Evolutionary conservation across 768 basidiomycete species (phyloP).

Genomic region (Cantharellus cinnabarinus): DNA sequence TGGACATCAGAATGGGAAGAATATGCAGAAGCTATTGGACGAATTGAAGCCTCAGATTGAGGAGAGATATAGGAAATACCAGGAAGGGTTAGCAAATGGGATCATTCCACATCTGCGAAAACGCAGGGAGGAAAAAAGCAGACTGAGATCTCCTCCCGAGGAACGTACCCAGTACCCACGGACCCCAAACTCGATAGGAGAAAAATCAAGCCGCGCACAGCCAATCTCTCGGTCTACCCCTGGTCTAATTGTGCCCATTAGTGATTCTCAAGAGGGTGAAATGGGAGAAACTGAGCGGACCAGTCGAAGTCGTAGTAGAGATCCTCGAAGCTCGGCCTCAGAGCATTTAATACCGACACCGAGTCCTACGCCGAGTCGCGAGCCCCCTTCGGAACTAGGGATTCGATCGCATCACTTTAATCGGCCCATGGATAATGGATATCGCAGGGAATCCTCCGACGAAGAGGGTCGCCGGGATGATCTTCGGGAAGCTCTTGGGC

Average conservation of each 20-base stretch:
- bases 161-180: neutral
- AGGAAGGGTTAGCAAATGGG: neutral
- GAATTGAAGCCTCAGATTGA: conserved; percentile 32
- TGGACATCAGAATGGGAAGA: conserved; percentile 41
- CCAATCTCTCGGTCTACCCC: neutral
- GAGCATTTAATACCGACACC: neutral
- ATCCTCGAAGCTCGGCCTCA: neutral
- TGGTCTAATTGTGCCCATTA: neutral
- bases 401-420: too few species aligned
- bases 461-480: neutral
- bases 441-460: neutral
- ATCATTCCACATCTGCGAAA: neutral
- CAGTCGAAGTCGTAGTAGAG: neutral
- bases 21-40: conserved; percentile 45
- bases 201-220: neutral
- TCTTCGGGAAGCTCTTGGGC: neutral
- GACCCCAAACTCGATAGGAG: neutral
- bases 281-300: neutral
- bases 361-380: neutral
- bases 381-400: neutral
- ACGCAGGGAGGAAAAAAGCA: neutral
- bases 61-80: neutral
- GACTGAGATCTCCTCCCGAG: neutral
- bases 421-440: neutral
- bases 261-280: neutral